Base-by-base conservation (phyloP, 2,329 filamentous ascomycete species). In the Bretziella fagacearum region DNA sequence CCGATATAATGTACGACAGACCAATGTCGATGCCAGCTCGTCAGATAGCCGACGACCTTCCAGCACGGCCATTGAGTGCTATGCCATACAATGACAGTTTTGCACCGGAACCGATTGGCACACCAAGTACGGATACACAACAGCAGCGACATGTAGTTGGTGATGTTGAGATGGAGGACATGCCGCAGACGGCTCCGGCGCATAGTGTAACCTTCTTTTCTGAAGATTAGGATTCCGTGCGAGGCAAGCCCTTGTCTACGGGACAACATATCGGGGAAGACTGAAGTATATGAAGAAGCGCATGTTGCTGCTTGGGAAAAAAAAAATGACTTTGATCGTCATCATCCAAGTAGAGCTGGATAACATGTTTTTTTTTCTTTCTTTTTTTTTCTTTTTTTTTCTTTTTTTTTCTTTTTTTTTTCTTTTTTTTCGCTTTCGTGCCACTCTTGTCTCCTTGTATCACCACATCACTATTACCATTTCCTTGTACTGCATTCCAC, bases 1-100 rank as follows among this genome's bases (percentile, higher is more conserved):
- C 84, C 50, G 82, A 84, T 45, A 65, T 68, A 50, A 65, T 70
- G 18, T 69, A 67, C 51, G 74, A 77, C 44, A 62, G 67, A 7
- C 67, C 69, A 1, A 57, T 68, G n/a, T 68, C 68, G 27, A 59
- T 73, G 33, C 63, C 70, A 44, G 66, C 70, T 47, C 62, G 65
- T 32, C 57, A 64, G 2, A 55, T 67, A 13, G 40, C 44, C 7
- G 68, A 73, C 43, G 60, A 66, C 29, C 57, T 65, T 4, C 64
- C 68, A 0, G 62, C 59, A 44, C 64, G 69, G n/a, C 68, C 73
- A 2, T 53, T 69, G 53, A 75, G 70, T 48, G 70, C 70, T 3
- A 64, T 70, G 58, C 62, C 63, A 6, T 59, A 69, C 23, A 66
- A 67, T 53, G 68, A 63, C 13, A 52, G 61, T 65, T 42, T 55